A percentile compares a stretch with the other conserved stretches of the same genome.
Conservation (phyloP, 768 basidiomycete species). For the Neoboletus magnificus region DNA sequence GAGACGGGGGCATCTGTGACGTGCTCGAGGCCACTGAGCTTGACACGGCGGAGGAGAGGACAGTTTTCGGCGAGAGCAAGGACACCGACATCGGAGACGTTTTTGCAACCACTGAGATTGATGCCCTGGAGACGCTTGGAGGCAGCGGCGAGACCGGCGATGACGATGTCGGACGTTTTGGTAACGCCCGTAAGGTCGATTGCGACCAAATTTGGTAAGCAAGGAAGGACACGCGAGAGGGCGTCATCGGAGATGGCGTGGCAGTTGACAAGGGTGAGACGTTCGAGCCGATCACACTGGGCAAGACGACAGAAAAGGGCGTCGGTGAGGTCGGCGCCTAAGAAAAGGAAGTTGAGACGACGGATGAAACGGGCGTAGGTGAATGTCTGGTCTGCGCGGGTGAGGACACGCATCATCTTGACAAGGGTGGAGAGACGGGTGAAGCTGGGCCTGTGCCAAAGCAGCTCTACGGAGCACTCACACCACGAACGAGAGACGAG, state of each 20-base stretch:
- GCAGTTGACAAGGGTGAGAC: slow-evolving; percentile 85
- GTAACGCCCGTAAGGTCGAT: slow-evolving; percentile 78
- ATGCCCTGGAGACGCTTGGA: slow-evolving; percentile 85
- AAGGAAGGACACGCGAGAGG: slow-evolving; percentile 62
- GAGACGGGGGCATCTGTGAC: slow-evolving; percentile 78
- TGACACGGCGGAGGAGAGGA: slow-evolving; percentile 81
- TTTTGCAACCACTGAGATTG: slow-evolving; percentile 81
- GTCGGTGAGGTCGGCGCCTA: slow-evolving; percentile 69
- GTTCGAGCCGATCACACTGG: slow-evolving; percentile 78
- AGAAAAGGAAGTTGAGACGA: slow-evolving; percentile 81
- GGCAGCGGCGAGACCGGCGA: slow-evolving; percentile 65
- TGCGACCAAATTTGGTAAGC: slow-evolving; percentile 75
- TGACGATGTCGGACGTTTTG: slow-evolving; percentile 65
- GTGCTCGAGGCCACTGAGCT: slow-evolving; percentile 72
- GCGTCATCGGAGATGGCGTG: slow-evolving; percentile 59
- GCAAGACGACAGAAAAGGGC: slow-evolving; percentile 68
- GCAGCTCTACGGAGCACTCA: slow-evolving; percentile 89
- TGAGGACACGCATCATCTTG: slow-evolving; percentile 74
- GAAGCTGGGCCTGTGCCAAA: slow-evolving; percentile 91
- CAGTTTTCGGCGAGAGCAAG: slow-evolving; percentile 72
- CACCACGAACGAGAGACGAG: slow-evolving; percentile 92
- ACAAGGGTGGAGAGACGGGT: slow-evolving; percentile 64
- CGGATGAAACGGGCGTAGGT: slow-evolving; percentile 86
- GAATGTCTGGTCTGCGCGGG: slow-evolving; percentile 67
- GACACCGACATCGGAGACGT: slow-evolving; percentile 75